Conservation (phyloP, 2,329 filamentous ascomycete genomes). For the Colletotrichum cordylinicola region DNA sequence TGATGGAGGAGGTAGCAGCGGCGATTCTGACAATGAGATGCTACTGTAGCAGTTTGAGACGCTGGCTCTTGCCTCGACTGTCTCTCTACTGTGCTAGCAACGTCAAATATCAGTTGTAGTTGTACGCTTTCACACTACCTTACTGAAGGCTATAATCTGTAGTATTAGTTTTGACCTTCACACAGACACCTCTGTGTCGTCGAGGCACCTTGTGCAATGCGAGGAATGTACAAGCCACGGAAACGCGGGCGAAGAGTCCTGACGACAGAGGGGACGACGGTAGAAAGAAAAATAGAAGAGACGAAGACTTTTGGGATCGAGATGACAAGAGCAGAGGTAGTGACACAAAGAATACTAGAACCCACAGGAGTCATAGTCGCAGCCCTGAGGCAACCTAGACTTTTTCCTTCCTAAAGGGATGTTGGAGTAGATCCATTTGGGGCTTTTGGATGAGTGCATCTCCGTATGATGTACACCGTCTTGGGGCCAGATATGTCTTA, state of each 20-base stretch:
- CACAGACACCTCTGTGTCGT: neutral
- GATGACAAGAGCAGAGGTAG: neutral
- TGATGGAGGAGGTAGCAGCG: too few species aligned
- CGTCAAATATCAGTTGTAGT: neutral
- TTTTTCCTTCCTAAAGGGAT: neutral
- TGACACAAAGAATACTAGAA: neutral
- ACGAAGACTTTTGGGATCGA: neutral
- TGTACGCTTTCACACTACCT: accelerated
- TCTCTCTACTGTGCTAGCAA: neutral
- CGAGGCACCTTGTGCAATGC: neutral
- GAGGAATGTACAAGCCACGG: neutral
- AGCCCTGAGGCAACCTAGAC: neutral
- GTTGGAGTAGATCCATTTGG: neutral
- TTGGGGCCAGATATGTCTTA: neutral
- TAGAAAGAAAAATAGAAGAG: too few species aligned
- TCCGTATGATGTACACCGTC: neutral
- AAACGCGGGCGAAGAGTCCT: too few species aligned
- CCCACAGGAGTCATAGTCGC: neutral
- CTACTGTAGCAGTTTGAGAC: neutral
- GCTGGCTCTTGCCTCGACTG: neutral
- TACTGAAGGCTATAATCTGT: accelerated
- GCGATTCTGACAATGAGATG: neutral
- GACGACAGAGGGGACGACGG: neutral
- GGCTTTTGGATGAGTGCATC: neutral
- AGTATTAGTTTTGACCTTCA: accelerated